Base-by-base conservation (phyloP, 2,329 filamentous ascomycete genomes). In the Neonectria magnoliae region DNA sequence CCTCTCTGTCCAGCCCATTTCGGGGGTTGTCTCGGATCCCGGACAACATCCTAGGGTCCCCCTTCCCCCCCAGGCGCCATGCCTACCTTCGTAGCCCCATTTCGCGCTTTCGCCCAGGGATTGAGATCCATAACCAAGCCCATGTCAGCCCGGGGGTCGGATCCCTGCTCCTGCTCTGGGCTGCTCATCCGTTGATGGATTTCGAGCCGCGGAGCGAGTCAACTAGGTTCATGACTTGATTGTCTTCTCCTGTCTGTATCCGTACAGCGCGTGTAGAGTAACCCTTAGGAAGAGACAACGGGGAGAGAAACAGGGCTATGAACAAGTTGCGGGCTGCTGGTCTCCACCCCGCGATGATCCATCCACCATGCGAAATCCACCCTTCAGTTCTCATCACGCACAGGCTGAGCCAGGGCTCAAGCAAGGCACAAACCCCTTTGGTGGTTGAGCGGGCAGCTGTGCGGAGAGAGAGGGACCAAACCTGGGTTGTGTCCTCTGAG, bases 321-420 rank as follows among this genome's bases (percentile, higher is more conserved):
- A 54, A 20, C 38, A 4, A n/a, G n/a, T 42, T 42, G 38, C 36
- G 14, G 36, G 36, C 38, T 20, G 38, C 11, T 42, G 38, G n/a
- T 18, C 38, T 42, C 57, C 57, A 60, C 57, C 20, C 27, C 42
- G 38, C 13, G 50, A 42, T 51, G 57, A 60, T 60, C 57, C 51
- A 54, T 60, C 50, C 42, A 29, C 57, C 36, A 54, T 42, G 45
- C 36, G 44, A 22, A 58, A 50, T 16, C 57, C 42, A 53, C 42
- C 38, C 36, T 38, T 38, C 36, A 14, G 36, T 38, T 38, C 36
- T 14, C 47, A 50, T 18, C 25, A 50, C 47, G 47, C 48, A 51
- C 27, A 51, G 48, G 29, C 29, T 13, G 27, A 27, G 31, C n/a
- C 27, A 11, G 31, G 29, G 48, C 48, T 5, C 10, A 33, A 16